phyloP scores from a whole-genome alignment of 164 flowering plant genomes.

The Chimonanthus salicifolius region DNA sequence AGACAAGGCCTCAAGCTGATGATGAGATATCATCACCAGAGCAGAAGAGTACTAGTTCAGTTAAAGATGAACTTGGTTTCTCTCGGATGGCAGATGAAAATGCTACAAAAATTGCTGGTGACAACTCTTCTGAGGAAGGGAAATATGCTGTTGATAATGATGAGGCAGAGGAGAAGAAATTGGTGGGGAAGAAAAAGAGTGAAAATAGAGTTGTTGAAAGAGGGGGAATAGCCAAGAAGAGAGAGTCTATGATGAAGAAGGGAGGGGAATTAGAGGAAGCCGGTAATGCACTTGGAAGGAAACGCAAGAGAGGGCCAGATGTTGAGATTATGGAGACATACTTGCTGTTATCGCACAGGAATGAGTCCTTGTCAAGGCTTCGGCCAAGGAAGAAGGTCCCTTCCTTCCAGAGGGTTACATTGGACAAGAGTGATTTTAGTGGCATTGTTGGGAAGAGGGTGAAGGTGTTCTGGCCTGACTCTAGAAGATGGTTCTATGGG shows the following conservation, averaged over 20 bases:
- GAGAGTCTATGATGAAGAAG: not conserved
- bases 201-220: not conserved
- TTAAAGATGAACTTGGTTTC: not conserved
- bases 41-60: not conserved
- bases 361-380: not conserved
- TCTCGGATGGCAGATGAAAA: not conserved
- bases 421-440: slow-evolving; percentile 8
- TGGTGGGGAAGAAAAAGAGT: not conserved
- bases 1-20: not conserved
- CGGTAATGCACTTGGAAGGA: not conserved
- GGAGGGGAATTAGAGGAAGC: not conserved
- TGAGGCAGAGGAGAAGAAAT: not conserved
- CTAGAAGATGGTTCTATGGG: slow-evolving; percentile 14
- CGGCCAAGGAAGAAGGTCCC: slow-evolving; percentile 9
- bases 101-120: not conserved
- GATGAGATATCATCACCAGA: not conserved
- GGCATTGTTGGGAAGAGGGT: slow-evolving; percentile 12
- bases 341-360: not conserved
- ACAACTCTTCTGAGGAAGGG: not conserved
- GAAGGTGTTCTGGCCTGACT: slow-evolving; percentile 12
- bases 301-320: slow-evolving; percentile 11
- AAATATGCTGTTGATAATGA: not conserved
- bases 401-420: slow-evolving; percentile 9
- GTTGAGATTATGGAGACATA: not conserved
- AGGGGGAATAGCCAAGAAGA: not conserved